Base-by-base conservation (phyloP, 1,284 basidiomycete species). In the Tilletia walkeri region DNA sequence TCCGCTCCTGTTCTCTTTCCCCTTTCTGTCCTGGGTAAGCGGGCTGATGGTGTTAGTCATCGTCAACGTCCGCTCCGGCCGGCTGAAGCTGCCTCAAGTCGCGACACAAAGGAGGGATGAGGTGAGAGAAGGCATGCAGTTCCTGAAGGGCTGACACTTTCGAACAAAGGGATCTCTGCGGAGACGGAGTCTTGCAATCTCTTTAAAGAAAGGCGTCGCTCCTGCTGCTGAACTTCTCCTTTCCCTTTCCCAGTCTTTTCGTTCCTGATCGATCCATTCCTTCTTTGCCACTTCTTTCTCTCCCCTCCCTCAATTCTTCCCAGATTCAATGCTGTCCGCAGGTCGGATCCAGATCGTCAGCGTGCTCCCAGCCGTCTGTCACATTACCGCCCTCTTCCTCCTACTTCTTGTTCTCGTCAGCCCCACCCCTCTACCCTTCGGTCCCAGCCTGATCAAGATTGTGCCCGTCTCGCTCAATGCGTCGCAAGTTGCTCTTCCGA, bases 361-460 rank as follows among this genome's bases (percentile, higher is more conserved):
- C 54, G 20, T 56, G n/a, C 12, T 63, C 18, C 59, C 59, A 38
- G 34, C 36, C 4, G 18, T 63, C 34, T 6, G 12, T 4, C 59
- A 63, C 36, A 36, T 34, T 18, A 39, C 34, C 59, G 16, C 34
- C 36, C 59, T 63, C 12, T 4, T 39, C 14, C 36, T 63, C 12
- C 30, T 63, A 4, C 59, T 63, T 36, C 59, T 63, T 6, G 59
- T 63, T 36, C 36, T 63, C 9, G 36, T 63, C 59, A 63, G 59
- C 39, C 59, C 59, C 4, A 38, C 59, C 18, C 59, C 59, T 16
- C 36, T 63, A 4, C 59, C 59, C 30, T 63, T 38, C 36, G 59
- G 59, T 7, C 59, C 59, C 59, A 38, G 34, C 34, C 36, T 63
- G 34, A 63, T 63, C 59, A 63, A 63, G 59, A 63, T 63, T 36